Base-by-base conservation (phyloP, 2,329 filamentous ascomycete species). In the Colletotrichum sp. region DNA sequence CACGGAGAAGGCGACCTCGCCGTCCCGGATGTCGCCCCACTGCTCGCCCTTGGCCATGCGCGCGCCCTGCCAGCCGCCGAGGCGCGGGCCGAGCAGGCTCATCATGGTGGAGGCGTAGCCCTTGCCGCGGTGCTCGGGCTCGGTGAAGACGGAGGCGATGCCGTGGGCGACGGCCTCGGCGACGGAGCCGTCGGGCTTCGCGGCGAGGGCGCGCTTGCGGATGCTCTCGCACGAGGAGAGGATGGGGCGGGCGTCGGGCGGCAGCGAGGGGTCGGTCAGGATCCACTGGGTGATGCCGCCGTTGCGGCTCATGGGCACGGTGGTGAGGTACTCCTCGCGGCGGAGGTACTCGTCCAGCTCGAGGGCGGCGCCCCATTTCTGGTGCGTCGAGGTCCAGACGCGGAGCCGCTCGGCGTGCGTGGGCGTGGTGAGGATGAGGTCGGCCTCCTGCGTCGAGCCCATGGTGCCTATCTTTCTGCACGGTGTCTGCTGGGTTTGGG, bases 91-190 rank as follows among this genome's bases (percentile, higher is more conserved):
- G 43, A 97, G 82, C 79, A 96, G 92, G 57, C 84, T 83, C 83
- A 96, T 90, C 93, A 97, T 96, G 71, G 93, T 89, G 72, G 90
- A 90, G 1, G 95, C 95, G 84, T 98, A 98, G 24, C 95, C 94
- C 78, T 89, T 90, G 6, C 94, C 93, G 73, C 95, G 86, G 82
- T 92, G 92, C 79, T 91, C 87, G 1, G 91, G 89, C 55, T 92
- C 90, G 6, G 93, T 95, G 82, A 93, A 97, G n/a, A 98, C 95
- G 76, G 93, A 95, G 16, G 93, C 94, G 72, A 98, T 90, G 7
- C 94, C 95, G 84, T 98, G 93, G 18, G 92, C 91, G 12, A 92
- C 86, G 3, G 89, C 91, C 61, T 95, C 92, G 8, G 81, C 80
- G 38, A 84, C 80, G 48, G 79, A 78, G 60, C 84, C 84, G 8